phyloP scores from a whole-genome alignment of 2,329 filamentous ascomycete species.

The Pseudopyricularia javanii region DNA sequence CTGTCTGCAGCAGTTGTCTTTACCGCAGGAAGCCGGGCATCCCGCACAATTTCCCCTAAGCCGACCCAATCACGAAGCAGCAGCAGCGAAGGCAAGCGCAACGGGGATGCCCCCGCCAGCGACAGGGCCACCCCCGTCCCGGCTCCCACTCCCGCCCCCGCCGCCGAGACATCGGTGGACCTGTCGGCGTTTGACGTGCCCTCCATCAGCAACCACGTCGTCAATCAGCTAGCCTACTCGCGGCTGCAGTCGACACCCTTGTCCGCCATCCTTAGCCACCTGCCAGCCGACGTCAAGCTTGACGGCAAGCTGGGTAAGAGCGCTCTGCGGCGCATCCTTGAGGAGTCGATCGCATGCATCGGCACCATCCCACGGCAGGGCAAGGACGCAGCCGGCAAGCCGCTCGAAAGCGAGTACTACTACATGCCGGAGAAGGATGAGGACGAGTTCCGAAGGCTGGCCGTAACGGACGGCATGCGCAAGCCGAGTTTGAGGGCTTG shows the following conservation, averaged over 20 bases:
- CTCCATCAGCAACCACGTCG: slow-evolving; percentile 67
- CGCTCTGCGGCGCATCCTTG: slow-evolving; percentile 57
- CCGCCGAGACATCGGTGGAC: slow-evolving; percentile 16
- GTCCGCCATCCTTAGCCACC: slow-evolving; percentile 76
- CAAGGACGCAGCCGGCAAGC: slow-evolving; percentile 90
- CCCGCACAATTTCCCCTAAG: neutral
- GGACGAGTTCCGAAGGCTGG: slow-evolving; percentile 65
- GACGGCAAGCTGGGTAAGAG: slow-evolving; percentile 38
- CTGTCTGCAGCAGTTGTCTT: neutral
- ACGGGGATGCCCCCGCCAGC: too few relatives aligned
- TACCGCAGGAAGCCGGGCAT: neutral
- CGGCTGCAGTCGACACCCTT: slow-evolving; percentile 84
- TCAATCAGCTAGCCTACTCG: slow-evolving; percentile 93
- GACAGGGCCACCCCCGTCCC: slow-evolving; percentile 2
- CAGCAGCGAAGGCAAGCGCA: neutral
- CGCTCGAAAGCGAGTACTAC: slow-evolving; percentile 92
- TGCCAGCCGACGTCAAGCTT: slow-evolving; percentile 55
- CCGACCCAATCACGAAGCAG: neutral
- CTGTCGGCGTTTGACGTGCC: slow-evolving; percentile 21
- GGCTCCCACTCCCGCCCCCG: slow-evolving; percentile 7
- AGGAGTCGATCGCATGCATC: slow-evolving; percentile 60
- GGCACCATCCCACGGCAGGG: slow-evolving; percentile 83
- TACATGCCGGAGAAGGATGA: slow-evolving; percentile 81
- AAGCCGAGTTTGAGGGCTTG: slow-evolving; percentile 85
- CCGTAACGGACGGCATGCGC: slow-evolving; percentile 73